Percentiles rank a stretch among this genome's conserved stretches.
phyloP scores from a whole-genome alignment of 345 rosid species.

The Gossypium stocksii region DNA sequence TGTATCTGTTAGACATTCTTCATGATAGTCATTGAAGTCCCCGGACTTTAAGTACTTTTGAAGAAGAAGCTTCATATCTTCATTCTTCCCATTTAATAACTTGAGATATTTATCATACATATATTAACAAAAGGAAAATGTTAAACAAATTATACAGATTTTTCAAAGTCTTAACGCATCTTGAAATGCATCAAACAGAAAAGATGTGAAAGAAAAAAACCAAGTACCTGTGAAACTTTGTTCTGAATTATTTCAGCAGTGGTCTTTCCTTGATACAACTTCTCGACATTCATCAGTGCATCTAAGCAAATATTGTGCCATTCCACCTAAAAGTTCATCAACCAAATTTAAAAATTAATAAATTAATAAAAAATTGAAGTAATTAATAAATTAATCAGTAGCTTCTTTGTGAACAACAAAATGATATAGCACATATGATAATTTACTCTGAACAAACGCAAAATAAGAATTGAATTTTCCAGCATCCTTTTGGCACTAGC shows the following conservation, averaged over 20 bases:
- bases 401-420: conserved; percentile 3
- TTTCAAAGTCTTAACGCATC: background rate
- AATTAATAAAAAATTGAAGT: background rate
- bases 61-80: conserved; percentile 58
- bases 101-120: conserved; percentile 22
- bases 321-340: conserved; percentile 55
- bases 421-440: background rate
- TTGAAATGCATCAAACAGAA: conserved; percentile 2
- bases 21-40: conserved; percentile 60
- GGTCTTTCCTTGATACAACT: conserved; percentile 59
- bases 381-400: too few relatives aligned
- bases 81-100: conserved; percentile 68
- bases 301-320: conserved; percentile 76
- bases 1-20: conserved; percentile 86
- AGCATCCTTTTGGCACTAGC: background rate
- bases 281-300: conserved; percentile 69
- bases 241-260: conserved; percentile 60
- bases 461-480: background rate
- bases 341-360: background rate
- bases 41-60: conserved; percentile 65
- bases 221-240: conserved; percentile 70
- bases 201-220: conserved; percentile 10
- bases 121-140: background rate
- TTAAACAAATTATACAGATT: conserved; percentile 5
- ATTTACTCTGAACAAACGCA: background rate